These are phyloP conservation scores for Ligustrum vulgare DNA, from an alignment of 257 asterid species.

Conservation along the genomic window DNA sequence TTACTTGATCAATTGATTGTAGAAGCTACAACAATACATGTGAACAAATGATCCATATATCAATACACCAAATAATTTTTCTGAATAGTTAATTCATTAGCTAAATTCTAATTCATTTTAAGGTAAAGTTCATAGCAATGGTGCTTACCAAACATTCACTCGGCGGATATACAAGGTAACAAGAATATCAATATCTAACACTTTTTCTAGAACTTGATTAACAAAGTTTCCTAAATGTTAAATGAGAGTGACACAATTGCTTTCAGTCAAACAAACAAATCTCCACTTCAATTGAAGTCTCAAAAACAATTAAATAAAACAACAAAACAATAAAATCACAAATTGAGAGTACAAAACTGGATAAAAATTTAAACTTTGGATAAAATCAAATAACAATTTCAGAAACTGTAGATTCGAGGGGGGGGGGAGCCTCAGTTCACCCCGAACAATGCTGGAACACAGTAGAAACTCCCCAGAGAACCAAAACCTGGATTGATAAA, in stretches of 20 bases:
- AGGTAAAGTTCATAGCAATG: too few species aligned
- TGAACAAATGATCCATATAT: too few species aligned
- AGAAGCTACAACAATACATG: too few species aligned
- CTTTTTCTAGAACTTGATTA: conserved; percentile 1
- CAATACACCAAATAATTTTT: too few species aligned
- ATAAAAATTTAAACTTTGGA: not conserved
- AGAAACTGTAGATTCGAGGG: conserved; percentile 48
- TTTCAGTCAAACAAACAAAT: conserved; percentile 6
- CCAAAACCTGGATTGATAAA: conserved; percentile 59
- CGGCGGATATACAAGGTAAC: too few species aligned
- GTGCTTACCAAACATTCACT: too few species aligned
- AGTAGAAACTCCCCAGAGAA: conserved; percentile 37
- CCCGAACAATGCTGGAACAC: conserved; percentile 60
- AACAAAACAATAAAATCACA: not conserved
- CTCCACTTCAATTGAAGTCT: not conserved
- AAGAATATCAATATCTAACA: too few species aligned
- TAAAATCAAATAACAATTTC: conserved; percentile 1
- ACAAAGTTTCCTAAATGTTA: not conserved
- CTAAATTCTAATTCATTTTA: too few species aligned
- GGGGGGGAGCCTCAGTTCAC: conserved; percentile 62
- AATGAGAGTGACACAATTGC: not conserved
- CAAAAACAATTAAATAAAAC: not conserved
- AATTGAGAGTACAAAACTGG: not conserved
- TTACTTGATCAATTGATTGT: too few species aligned
- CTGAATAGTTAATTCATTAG: too few species aligned